Percentiles rank a stretch among this genome's conserved stretches.
These are phyloP conservation scores for Phytomonas serpens DNA, from an alignment of 208 protist species.

Conservation along the genomic window DNA sequence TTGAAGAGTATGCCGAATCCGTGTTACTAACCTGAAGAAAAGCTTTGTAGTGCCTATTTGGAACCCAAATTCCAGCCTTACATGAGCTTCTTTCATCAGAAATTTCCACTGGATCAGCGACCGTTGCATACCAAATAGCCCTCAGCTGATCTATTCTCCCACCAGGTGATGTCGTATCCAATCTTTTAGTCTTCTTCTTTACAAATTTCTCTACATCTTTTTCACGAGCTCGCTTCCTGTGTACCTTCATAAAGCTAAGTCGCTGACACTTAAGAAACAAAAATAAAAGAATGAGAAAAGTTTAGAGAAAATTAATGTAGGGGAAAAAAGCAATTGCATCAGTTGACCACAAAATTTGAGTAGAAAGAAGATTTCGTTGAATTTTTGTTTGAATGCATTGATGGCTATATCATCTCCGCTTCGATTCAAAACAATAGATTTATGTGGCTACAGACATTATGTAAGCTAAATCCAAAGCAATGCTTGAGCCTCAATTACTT, in stretches of 20 bases:
- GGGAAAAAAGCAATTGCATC: background rate
- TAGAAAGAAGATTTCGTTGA: background rate
- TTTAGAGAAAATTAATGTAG: background rate
- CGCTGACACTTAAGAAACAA: background rate
- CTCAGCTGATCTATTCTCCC: background rate
- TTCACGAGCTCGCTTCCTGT: background rate
- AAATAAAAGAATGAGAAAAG: background rate
- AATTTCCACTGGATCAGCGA: background rate
- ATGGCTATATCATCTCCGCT: background rate
- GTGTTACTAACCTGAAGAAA: background rate
- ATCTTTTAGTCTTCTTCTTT: background rate
- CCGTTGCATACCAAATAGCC: background rate
- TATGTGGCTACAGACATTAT: background rate
- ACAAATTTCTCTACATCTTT: background rate
- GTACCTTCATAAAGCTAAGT: conserved; percentile 1
- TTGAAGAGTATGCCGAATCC: background rate
- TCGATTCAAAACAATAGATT: background rate
- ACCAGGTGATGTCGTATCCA: background rate
- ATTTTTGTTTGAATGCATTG: background rate
- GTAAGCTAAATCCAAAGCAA: background rate
- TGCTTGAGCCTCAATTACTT: background rate
- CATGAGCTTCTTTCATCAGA: background rate
- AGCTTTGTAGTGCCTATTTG: background rate
- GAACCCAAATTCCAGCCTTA: background rate
- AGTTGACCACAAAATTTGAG: background rate